Percentiles rank a stretch among this genome's conserved stretches.
These are phyloP conservation scores for Diaporthe eres DNA, from an alignment of 2,329 filamentous ascomycete species.

Conservation along the genomic window DNA sequence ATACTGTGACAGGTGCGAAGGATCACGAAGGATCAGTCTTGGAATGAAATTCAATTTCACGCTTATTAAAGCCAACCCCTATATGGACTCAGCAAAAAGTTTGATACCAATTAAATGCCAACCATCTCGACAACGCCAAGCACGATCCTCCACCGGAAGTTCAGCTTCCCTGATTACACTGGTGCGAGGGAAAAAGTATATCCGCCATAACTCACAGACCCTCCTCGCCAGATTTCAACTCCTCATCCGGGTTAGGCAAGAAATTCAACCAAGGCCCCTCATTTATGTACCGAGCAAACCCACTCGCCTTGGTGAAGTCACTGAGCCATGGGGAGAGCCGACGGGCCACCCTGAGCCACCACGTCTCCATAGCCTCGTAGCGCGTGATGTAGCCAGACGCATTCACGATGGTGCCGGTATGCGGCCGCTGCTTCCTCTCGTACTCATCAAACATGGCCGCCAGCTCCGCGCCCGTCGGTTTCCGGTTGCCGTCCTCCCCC, in stretches of 20 bases:
- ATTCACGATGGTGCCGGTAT: constrained; percentile 41
- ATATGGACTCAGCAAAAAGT: neutral
- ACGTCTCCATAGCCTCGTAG: constrained; percentile 47
- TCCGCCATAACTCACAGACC: neutral
- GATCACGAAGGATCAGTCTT: neutral
- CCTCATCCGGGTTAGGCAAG: constrained; percentile 24
- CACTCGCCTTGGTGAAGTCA: constrained; percentile 33
- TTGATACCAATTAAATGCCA: neutral
- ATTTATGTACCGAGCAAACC: constrained; percentile 21
- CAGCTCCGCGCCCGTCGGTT: constrained; percentile 39
- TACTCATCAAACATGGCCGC: constrained; percentile 42
- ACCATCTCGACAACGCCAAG: constrained; percentile 14
- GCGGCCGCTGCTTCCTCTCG: constrained; percentile 44
- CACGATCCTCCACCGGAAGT: neutral
- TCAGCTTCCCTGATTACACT: neutral
- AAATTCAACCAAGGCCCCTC: constrained; percentile 21
- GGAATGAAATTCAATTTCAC: neutral
- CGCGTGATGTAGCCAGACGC: constrained; percentile 45
- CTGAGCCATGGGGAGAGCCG: constrained; percentile 36
- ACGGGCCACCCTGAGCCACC: constrained; percentile 40
- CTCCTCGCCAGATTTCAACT: neutral
- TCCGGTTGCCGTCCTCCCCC: constrained; percentile 4
- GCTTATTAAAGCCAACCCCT: neutral
- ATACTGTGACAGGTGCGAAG: neutral
- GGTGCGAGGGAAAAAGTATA: neutral